Conservation (phyloP, 2,329 filamentous ascomycete genomes). For the Neodidymelliopsis sp. region DNA sequence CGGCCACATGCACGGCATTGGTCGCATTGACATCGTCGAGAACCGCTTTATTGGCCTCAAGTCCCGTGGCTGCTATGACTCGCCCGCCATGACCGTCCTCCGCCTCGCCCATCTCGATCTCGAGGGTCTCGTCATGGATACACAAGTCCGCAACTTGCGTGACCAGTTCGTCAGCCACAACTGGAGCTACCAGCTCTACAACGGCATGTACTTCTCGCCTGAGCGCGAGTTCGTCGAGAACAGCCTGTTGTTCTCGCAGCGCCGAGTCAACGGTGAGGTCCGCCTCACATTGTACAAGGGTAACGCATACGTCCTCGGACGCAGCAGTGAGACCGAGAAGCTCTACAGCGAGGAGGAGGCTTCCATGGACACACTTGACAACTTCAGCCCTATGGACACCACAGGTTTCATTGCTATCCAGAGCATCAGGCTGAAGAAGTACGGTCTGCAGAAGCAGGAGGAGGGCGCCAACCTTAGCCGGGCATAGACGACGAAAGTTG, state of each 20-base stretch:
- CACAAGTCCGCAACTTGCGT: conserved; percentile 71
- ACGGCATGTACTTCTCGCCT: conserved; percentile 73
- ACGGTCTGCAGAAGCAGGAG: conserved; percentile 49
- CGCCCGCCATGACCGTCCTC: conserved; percentile 55
- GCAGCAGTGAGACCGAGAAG: conserved; percentile 71
- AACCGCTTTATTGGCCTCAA: conserved; percentile 83
- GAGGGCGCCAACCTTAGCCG: conserved; percentile 42
- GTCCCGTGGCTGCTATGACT: conserved; percentile 80
- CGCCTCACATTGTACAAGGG: conserved; percentile 73
- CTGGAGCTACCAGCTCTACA: conserved; percentile 60
- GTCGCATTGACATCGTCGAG: conserved; percentile 83
- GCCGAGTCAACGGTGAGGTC: conserved; percentile 58
- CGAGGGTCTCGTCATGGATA: conserved; percentile 72
- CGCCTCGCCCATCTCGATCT: conserved; percentile 67
- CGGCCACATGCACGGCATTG: conserved; percentile 75
- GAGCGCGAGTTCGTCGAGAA: conserved; percentile 76
- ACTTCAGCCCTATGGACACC: conserved; percentile 71
- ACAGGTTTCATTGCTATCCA: conserved; percentile 76
- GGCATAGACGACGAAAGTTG: conserved; percentile 16
- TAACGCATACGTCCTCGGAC: conserved; percentile 65
- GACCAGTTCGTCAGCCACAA: conserved; percentile 71
- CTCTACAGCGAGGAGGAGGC: conserved; percentile 72
- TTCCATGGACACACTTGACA: conserved; percentile 74
- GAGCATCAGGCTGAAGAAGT: conserved; percentile 63
- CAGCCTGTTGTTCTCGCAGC: conserved; percentile 54